A percentile compares a stretch with the other conserved stretches of the same genome.
Conservation (phyloP, 805 yeast genomes). For the Maudiozyma barnettii region DNA sequence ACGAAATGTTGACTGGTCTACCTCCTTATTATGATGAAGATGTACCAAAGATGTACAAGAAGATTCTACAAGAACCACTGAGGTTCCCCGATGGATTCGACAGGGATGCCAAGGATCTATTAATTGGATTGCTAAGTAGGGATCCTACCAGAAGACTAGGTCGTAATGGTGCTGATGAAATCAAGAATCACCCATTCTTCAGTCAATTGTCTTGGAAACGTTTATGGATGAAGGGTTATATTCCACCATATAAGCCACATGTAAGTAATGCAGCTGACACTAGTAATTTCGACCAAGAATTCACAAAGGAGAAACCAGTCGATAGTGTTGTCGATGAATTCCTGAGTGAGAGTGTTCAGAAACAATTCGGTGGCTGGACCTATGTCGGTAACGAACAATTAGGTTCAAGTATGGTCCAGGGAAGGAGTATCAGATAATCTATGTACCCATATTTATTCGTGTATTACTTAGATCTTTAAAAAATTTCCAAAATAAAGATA, state of each 20-base stretch:
- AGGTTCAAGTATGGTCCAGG: conserved; percentile 30
- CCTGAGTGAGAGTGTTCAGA: conserved; percentile 88
- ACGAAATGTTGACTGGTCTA: conserved; percentile 93
- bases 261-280: conserved; percentile 83
- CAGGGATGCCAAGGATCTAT: conserved; percentile 72
- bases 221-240: conserved; percentile 72
- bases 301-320: conserved; percentile 85
- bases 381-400: conserved; percentile 61
- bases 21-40: conserved; percentile 97
- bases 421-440: conserved; percentile 21
- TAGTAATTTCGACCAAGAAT: conserved; percentile 85
- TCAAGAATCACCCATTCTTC: conserved; percentile 77
- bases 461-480: neutral
- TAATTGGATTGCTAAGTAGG: conserved; percentile 65
- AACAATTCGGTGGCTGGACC: conserved; percentile 98
- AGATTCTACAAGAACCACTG: conserved; percentile 81
- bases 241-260: conserved; percentile 92
- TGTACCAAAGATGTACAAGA: conserved; percentile 85
- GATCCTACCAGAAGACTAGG: conserved; percentile 79
- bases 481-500: neutral
- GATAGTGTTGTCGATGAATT: conserved; percentile 93
- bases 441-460: neutral
- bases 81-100: conserved; percentile 84
- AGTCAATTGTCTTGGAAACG: conserved; percentile 85
- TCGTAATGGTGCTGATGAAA: conserved; percentile 70